Percentiles rank a stretch among this genome's conserved stretches.
phyloP scores from a whole-genome alignment of 352 stramenopile species.

The Plasmopara muralis region DNA sequence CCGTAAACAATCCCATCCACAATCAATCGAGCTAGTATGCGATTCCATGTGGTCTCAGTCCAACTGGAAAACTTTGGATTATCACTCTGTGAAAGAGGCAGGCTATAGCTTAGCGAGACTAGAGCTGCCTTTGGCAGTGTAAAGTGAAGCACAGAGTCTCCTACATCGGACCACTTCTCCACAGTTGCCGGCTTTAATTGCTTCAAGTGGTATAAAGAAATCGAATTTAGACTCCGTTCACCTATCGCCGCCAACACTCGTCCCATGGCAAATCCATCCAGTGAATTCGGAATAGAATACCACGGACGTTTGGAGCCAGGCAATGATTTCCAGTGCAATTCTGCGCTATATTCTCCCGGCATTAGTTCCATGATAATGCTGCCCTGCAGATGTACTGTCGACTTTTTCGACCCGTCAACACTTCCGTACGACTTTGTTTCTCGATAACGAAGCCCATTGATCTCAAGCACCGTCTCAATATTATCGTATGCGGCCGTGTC shows the following conservation, averaged over 20 bases:
- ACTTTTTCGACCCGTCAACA: constrained; percentile 46
- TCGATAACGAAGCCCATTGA: constrained; percentile 61
- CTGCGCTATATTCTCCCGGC: constrained; percentile 53
- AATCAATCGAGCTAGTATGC: constrained; percentile 55
- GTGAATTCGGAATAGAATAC: constrained; percentile 46
- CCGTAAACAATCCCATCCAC: constrained; percentile 64
- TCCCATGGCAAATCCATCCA: constrained; percentile 72
- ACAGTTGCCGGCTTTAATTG: constrained; percentile 26
- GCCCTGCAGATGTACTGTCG: constrained; percentile 44
- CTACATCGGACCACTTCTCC: constrained; percentile 66
- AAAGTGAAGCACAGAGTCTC: constrained; percentile 72
- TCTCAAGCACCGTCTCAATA: constrained; percentile 51
- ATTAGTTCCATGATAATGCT: constrained; percentile 59
- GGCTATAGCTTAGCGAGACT: constrained; percentile 66
- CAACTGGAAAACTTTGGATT: constrained; percentile 60
- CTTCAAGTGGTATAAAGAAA: constrained; percentile 56
- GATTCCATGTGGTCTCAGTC: constrained; percentile 37
- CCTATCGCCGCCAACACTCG: constrained; percentile 48
- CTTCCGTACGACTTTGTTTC: constrained; percentile 65
- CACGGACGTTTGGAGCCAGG: constrained; percentile 42
- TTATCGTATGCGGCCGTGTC: constrained; percentile 48
- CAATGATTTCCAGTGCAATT: constrained; percentile 56
- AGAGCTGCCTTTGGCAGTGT: constrained; percentile 42
- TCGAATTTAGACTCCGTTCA: constrained; percentile 31
- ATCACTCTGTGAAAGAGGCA: constrained; percentile 62